Evolutionary conservation across 73 alveolate species (phyloP).

Genomic region (Durusdinium trenchii): DNA sequence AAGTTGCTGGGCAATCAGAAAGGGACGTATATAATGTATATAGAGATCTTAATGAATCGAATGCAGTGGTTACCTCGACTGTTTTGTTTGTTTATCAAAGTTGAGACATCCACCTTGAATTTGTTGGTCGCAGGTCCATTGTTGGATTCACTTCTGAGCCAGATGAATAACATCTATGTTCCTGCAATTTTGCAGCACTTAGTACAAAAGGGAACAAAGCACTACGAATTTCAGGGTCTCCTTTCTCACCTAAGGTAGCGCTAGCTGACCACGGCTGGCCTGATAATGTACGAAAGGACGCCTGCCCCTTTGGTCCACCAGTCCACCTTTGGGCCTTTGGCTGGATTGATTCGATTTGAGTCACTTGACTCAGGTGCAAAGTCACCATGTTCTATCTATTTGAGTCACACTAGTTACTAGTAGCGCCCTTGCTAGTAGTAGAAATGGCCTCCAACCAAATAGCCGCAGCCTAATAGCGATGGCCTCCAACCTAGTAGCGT

Average conservation of each 20-base stretch:
- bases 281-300: constrained; percentile 99
- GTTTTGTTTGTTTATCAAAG: too few relatives aligned
- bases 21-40: not conserved
- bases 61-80: too few relatives aligned
- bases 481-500: too few relatives aligned
- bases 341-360: too few relatives aligned
- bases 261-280: constrained; percentile 99
- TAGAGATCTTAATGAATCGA: too few relatives aligned
- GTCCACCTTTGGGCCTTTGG: too few relatives aligned
- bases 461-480: not conserved
- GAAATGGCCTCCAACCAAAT: not conserved
- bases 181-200: constrained; percentile 80
- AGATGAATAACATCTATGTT: constrained; percentile 98
- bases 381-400: not conserved
- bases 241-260: constrained; percentile 88
- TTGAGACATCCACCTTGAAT: not conserved
- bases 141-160: constrained; percentile 98
- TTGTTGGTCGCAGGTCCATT: constrained; percentile 43
- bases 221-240: not conserved
- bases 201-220: not conserved
- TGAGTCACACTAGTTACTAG: not conserved
- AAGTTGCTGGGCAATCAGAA: not conserved
- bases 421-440: not conserved
- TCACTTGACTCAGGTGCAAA: too few relatives aligned
- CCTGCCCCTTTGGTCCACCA: not conserved